phyloP scores from a whole-genome alignment of 208 protist genomes.

The Trypanosoma scelopori region DNA sequence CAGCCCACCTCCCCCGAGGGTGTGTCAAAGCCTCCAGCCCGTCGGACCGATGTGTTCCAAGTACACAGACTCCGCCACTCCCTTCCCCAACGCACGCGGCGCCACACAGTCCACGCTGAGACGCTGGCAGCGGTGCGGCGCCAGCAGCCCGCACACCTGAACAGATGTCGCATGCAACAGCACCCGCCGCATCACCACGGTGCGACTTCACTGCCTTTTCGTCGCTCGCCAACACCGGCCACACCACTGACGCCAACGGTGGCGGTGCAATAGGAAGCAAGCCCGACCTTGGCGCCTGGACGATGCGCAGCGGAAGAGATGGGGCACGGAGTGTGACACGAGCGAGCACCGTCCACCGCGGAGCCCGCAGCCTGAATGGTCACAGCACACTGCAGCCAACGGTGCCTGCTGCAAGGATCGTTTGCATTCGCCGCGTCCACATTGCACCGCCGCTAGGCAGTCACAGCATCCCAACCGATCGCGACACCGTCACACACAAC shows the following conservation, averaged over 20 bases:
- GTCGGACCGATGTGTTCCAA: no score
- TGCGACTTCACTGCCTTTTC: slow-evolving; percentile 72
- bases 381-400: slow-evolving; percentile 60
- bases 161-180: slow-evolving; percentile 84
- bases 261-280: no score
- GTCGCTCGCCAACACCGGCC: slow-evolving; percentile 93
- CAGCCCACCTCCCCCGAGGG: no score
- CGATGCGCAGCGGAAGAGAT: no score
- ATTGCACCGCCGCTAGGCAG: slow-evolving; percentile 19
- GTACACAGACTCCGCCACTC: slow-evolving; percentile 96
- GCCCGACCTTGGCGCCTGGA: no score
- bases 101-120: slow-evolving; percentile 97
- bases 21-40: no score
- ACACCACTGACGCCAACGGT: slow-evolving; percentile 94
- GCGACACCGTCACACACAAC: neutral
- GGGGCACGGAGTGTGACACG: no score
- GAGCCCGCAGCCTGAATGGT: slow-evolving; percentile 49
- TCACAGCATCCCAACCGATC: neutral
- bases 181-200: slow-evolving; percentile 38
- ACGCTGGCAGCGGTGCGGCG: slow-evolving; percentile 91
- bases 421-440: slow-evolving; percentile 23
- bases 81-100: slow-evolving; percentile 94
- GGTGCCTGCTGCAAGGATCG: slow-evolving; percentile 42
- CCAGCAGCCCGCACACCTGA: slow-evolving; percentile 94
- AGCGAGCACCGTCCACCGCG: slow-evolving; percentile 88